Conservation (phyloP, 2,329 filamentous ascomycete species). For the Hymenotorrendiella dingleyae region DNA sequence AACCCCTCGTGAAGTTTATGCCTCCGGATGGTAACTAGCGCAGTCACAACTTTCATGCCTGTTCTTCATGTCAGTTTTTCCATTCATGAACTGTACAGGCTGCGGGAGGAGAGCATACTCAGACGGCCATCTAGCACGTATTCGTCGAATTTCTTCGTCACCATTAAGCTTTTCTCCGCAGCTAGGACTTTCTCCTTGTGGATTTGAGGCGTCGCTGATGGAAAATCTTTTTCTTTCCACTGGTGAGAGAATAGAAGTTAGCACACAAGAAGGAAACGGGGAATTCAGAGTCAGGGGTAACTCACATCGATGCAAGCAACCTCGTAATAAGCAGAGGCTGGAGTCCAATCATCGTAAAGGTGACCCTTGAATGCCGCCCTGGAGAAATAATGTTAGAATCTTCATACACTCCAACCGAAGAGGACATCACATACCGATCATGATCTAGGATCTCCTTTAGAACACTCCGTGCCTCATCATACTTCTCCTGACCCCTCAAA, state of each 20-base stretch:
- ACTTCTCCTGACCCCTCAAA: constrained; percentile 55
- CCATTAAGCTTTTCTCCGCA: constrained; percentile 59
- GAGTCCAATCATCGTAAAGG: constrained; percentile 62
- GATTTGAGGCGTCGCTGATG: constrained; percentile 15
- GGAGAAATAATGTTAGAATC: no score
- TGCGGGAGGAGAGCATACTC: no score
- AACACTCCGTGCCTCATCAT: constrained; percentile 58
- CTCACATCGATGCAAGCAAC: constrained; percentile 69
- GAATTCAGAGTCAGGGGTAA: no score
- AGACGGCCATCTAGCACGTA: constrained; percentile 71
- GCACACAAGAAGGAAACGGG: no score
- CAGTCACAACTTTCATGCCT: no score
- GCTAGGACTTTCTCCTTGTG: constrained; percentile 46
- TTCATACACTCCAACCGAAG: no score
- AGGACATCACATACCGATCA: constrained; percentile 52
- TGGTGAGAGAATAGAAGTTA: no score
- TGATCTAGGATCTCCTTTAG: constrained; percentile 60
- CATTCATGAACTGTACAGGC: no score
- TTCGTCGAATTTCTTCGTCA: constrained; percentile 62
- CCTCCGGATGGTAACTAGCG: no score
- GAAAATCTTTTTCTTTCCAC: constrained; percentile 59
- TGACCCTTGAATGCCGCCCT: constrained; percentile 57
- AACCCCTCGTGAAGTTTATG: no score
- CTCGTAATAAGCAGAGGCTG: constrained; percentile 78
- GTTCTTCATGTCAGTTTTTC: no score